Conservation (phyloP, 1,284 basidiomycete species). For the Apiotrichum laibachii region DNA sequence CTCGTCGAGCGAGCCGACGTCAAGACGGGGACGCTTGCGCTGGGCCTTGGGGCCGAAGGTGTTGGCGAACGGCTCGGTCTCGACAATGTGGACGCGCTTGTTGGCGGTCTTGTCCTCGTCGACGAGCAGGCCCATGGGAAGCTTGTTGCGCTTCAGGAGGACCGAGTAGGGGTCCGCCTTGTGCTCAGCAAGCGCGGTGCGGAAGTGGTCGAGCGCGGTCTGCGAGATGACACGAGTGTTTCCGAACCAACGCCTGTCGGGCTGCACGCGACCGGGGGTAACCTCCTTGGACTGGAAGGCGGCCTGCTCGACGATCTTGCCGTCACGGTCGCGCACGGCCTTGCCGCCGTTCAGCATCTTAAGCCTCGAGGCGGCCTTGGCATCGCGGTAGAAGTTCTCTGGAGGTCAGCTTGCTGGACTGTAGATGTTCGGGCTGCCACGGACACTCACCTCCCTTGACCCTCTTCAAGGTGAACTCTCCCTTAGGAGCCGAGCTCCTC, state of each 20-base stretch:
- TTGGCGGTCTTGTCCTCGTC: slow-evolving; percentile 77
- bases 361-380: slow-evolving; percentile 72
- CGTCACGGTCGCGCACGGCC: slow-evolving; percentile 79
- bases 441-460: slow-evolving; percentile 59
- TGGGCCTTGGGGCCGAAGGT: slow-evolving; percentile 94
- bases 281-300: slow-evolving; percentile 89
- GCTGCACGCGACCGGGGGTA: slow-evolving; percentile 81
- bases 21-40: slow-evolving; percentile 78
- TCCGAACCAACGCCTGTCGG: slow-evolving; percentile 92
- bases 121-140: slow-evolving; percentile 89
- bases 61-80: slow-evolving; percentile 85
- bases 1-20: slow-evolving; percentile 83
- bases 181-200: slow-evolving; percentile 75
- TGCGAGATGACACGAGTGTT: slow-evolving; percentile 99
- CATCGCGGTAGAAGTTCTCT: slow-evolving; percentile 88
- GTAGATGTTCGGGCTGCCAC: too few relatives aligned
- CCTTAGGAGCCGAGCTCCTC: slow-evolving; percentile 30
- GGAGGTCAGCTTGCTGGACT: slow-evolving; percentile 57
- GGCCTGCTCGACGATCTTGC: slow-evolving; percentile 85
- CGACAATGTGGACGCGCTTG: slow-evolving; percentile 87
- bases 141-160: slow-evolving; percentile 82
- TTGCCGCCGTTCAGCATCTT: slow-evolving; percentile 91
- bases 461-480: slow-evolving; percentile 58
- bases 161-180: slow-evolving; percentile 93
- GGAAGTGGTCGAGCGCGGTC: slow-evolving; percentile 87